phyloP scores from a whole-genome alignment of 495 filamentous ascomycete species.

The Neohortaea acidophila region DNA sequence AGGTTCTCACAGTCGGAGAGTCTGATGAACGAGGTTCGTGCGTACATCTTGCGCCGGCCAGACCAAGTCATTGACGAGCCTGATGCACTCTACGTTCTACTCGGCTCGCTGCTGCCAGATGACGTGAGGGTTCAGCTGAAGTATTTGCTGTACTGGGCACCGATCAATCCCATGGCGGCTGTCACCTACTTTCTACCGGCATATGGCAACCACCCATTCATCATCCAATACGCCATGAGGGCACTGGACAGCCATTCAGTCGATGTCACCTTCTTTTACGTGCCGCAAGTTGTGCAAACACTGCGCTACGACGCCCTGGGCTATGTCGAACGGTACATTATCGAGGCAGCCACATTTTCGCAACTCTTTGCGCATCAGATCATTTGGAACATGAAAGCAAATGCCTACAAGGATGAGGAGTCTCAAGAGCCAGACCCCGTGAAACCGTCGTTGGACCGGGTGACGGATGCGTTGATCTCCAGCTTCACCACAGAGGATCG shows the following conservation, averaged over 20 bases:
- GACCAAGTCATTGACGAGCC: slow-evolving; percentile 64
- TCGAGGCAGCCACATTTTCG: slow-evolving; percentile 89
- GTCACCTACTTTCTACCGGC: slow-evolving; percentile 84
- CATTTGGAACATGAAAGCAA: slow-evolving; percentile 99
- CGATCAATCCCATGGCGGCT: slow-evolving; percentile 83
- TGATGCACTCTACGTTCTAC: slow-evolving; percentile 65
- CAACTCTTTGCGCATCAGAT: slow-evolving; percentile 98
- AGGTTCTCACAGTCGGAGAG: slow-evolving; percentile 58
- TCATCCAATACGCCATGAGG: slow-evolving; percentile 95
- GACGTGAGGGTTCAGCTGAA: slow-evolving; percentile 79
- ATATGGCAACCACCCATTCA: slow-evolving; percentile 85
- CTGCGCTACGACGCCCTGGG: slow-evolving; percentile 89
- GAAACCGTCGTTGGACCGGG: slow-evolving; percentile 83
- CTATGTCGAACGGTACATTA: slow-evolving; percentile 89
- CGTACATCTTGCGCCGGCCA: slow-evolving; percentile 63
- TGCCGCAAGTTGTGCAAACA: slow-evolving; percentile 92
- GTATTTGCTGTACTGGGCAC: slow-evolving; percentile 89
- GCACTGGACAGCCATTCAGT: slow-evolving; percentile 84
- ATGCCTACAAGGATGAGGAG: slow-evolving; percentile 94
- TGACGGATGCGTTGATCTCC: slow-evolving; percentile 65
- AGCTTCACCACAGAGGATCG: slow-evolving; percentile 68
- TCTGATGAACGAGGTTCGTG: slow-evolving; percentile 59
- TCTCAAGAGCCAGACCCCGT: slow-evolving; percentile 61
- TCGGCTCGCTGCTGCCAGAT: slow-evolving; percentile 55
- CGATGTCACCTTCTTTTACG: slow-evolving; percentile 96